Base-by-base conservation (phyloP, 345 rosid genomes). In the Passiflora organensis region DNA sequence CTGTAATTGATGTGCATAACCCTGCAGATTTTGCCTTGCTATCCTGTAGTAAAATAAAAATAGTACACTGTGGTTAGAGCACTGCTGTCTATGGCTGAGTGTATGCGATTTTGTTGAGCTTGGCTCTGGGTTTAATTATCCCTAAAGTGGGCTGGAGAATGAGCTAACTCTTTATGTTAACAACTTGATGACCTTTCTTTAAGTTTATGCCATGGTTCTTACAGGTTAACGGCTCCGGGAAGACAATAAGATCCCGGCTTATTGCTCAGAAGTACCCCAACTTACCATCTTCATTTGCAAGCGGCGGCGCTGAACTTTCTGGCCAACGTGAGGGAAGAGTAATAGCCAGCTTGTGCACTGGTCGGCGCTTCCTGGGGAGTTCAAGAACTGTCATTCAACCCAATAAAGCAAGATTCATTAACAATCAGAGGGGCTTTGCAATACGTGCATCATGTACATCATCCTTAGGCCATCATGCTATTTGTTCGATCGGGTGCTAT, bases 391-490 rank as follows among this genome's bases (percentile, higher is more conserved):
- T 61, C 19, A 32, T 41, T 20, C 62, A 55, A 46, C 78, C 78
- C 12, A 65, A 55, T 52, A 18, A 60, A 56, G 43, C 77, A 17
- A 62, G 62, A 19, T 51, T 57, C 16, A 6, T 28, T 32, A 46
- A 10, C 54, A 48, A 13, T 62, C 76, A 43, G 51, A 87, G 74
- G 62, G 18, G 54, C 65, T 51, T 69, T 1, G 18, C 63, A 53
- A 63, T 82, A 48, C 74, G 64, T 43, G 91, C 97, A 75, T 87
- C 97, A 73, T 91, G 96, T 87, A 82, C 75, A 66, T 52, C 53
- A 16, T 18, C 49, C 56, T 56, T n/a, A n/a, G n/a, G n/a, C n/a
- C n/a, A n/a, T 25, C 13, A 17, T n/a, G 51, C 61, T 56, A 15
- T 11, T 16, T 13, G 42, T 10, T 18, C 9, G 10, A 1, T 19